Percentiles rank a stretch among this genome's conserved stretches.
These are phyloP conservation scores for Podila minutissima DNA, from an alignment of 192 early-diverging fungal genomes.

Conservation along the genomic window DNA sequence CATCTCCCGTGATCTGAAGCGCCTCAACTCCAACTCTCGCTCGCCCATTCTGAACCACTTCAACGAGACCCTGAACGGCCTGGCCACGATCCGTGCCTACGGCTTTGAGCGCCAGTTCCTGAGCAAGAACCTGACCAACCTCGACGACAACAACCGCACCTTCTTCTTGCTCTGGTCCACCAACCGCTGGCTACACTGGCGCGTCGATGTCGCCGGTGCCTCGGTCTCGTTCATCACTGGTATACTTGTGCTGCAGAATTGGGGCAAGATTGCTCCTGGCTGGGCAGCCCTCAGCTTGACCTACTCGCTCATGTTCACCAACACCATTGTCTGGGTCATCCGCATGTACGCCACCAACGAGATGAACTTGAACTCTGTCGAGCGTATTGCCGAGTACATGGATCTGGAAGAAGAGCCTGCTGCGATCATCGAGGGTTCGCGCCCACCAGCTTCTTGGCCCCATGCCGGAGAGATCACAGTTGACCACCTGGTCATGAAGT, in stretches of 20 bases:
- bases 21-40: slow-evolving; percentile 79
- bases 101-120: slow-evolving; percentile 74
- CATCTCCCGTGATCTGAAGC: slow-evolving; percentile 91
- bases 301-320: slow-evolving; percentile 88
- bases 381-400: slow-evolving; percentile 88
- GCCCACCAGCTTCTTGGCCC: slow-evolving; percentile 70
- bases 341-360: slow-evolving; percentile 85
- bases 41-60: slow-evolving; percentile 85
- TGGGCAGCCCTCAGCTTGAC: slow-evolving; percentile 87
- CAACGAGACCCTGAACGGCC: slow-evolving; percentile 80
- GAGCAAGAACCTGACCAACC: slow-evolving; percentile 62
- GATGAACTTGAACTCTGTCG: slow-evolving; percentile 88
- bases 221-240: slow-evolving; percentile 78
- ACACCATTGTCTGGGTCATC: slow-evolving; percentile 82
- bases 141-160: slow-evolving; percentile 85
- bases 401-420: slow-evolving; percentile 82
- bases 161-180: slow-evolving; percentile 87
- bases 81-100: slow-evolving; percentile 56
- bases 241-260: slow-evolving; percentile 63
- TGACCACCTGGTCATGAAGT: slow-evolving; percentile 74
- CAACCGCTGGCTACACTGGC: slow-evolving; percentile 74
- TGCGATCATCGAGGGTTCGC: slow-evolving; percentile 56
- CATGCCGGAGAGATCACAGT: slow-evolving; percentile 73
- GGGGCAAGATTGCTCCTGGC: slow-evolving; percentile 76
- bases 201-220: slow-evolving; percentile 68